A percentile compares a stretch with the other conserved stretches of the same genome.
These are phyloP conservation scores for Melastoma candidum DNA, from an alignment of 441 rosid species.

Conservation along the genomic window DNA sequence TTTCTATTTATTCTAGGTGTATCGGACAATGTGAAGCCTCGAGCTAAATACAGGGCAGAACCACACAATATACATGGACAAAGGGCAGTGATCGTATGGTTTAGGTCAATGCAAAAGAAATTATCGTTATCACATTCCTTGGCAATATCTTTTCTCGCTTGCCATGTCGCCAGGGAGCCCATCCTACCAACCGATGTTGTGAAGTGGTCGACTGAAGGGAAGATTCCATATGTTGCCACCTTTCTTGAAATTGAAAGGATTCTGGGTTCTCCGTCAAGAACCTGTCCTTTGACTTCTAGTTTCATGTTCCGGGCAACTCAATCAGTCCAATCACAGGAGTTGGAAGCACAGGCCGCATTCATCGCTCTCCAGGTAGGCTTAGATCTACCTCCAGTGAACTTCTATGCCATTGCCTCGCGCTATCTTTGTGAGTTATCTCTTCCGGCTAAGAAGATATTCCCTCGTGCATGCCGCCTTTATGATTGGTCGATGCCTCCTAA, in stretches of 20 bases:
- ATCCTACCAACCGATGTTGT: slow-evolving; percentile 57
- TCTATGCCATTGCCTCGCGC: slow-evolving; percentile 42
- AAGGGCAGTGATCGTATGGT: slow-evolving; percentile 59
- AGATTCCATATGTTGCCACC: slow-evolving; percentile 55
- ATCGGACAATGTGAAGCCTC: slow-evolving; percentile 19
- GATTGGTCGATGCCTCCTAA: slow-evolving; percentile 79
- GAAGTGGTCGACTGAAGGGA: slow-evolving; percentile 65
- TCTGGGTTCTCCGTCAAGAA: slow-evolving; percentile 32
- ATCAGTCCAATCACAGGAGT: slow-evolving; percentile 35
- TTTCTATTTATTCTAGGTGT: slow-evolving; percentile 26
- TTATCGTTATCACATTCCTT: slow-evolving; percentile 50
- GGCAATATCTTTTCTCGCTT: slow-evolving; percentile 62
- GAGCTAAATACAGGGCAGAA: slow-evolving; percentile 24
- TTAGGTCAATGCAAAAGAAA: slow-evolving; percentile 35
- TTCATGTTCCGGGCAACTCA: slow-evolving; percentile 52
- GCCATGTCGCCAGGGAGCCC: slow-evolving; percentile 61
- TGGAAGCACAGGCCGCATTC: slow-evolving; percentile 51
- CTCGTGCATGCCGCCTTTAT: slow-evolving; percentile 40
- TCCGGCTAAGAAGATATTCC: slow-evolving; percentile 42
- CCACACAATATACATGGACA: slow-evolving; percentile 49
- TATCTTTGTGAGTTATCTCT: slow-evolving; percentile 47
- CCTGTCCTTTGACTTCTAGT: slow-evolving; percentile 21
- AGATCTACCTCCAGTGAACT: slow-evolving; percentile 54
- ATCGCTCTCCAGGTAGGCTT: slow-evolving; percentile 29
- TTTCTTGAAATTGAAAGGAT: slow-evolving; percentile 45